Conservation (phyloP, 1,284 basidiomycete species). For the Vanrija sp. region DNA sequence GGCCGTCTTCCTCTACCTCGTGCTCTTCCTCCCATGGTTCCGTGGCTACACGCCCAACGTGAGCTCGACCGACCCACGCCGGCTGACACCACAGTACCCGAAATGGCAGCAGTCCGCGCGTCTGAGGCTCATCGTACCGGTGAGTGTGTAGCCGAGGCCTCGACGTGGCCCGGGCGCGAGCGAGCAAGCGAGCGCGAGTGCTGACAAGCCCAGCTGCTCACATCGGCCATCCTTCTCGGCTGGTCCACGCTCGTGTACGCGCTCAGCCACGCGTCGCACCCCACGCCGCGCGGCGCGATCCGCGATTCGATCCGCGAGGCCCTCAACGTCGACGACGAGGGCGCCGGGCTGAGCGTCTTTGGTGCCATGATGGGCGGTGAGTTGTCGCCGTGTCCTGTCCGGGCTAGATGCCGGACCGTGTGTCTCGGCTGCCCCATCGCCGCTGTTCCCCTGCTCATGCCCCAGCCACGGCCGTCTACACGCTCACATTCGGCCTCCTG, state of each 20-base stretch:
- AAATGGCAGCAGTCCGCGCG: conserved; percentile 46
- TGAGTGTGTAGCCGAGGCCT: conserved; percentile 14
- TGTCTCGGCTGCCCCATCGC: background rate
- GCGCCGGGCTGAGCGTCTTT: conserved; percentile 27
- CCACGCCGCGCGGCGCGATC: conserved; percentile 19
- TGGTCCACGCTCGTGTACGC: conserved; percentile 41
- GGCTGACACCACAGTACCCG: conserved; percentile 34
- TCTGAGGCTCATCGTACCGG: conserved; percentile 41
- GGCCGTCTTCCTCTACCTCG: conserved; percentile 47
- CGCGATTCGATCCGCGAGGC: conserved; percentile 21
- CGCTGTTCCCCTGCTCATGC: background rate
- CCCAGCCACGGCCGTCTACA: conserved; percentile 41
- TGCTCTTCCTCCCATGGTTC: conserved; percentile 46
- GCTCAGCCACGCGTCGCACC: conserved; percentile 37
- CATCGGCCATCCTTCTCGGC: conserved; percentile 39
- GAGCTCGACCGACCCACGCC: conserved; percentile 11
- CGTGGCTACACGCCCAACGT: conserved; percentile 47
- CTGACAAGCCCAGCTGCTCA: conserved; percentile 20
- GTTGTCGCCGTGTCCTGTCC: no score
- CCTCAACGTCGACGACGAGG: conserved; percentile 4
- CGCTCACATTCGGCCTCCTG: conserved; percentile 39
- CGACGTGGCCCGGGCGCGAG: background rate
- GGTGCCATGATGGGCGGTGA: conserved; percentile 37
- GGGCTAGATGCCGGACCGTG: background rate
- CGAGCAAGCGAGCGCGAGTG: background rate